Percentiles rank a stretch among this genome's conserved stretches.
phyloP scores from a whole-genome alignment of 2,329 filamentous ascomycete genomes.

The Eutypella sp. region DNA sequence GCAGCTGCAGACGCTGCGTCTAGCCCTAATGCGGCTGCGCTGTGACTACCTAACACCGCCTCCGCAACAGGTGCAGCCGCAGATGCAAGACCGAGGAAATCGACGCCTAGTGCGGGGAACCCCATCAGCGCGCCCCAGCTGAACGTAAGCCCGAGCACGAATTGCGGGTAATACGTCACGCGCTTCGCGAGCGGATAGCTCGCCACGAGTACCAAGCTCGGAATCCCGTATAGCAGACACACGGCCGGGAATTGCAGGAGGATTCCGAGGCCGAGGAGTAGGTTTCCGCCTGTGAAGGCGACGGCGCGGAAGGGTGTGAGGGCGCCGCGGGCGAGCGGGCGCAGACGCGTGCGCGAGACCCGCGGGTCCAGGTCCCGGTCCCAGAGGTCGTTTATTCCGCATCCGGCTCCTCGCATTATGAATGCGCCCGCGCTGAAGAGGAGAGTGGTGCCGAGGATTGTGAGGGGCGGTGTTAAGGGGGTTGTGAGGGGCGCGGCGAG shows the following conservation, averaged over 20 bases:
- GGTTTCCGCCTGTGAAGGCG: conserved; percentile 68
- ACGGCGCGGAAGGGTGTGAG: conserved; percentile 68
- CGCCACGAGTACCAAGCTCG: conserved; percentile 68
- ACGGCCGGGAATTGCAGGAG: conserved; percentile 69
- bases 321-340: conserved; percentile 76
- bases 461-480: conserved; percentile 54
- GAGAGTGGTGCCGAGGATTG: conserved; percentile 58
- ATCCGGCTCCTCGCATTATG: conserved; percentile 83
- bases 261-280: conserved; percentile 67
- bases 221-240: conserved; percentile 74
- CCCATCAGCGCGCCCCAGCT: conserved; percentile 88
- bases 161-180: conserved; percentile 82
- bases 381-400: conserved; percentile 87
- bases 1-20: conserved; percentile 19
- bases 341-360: conserved; percentile 68
- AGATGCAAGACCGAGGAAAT: conserved; percentile 45
- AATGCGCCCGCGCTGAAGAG: conserved; percentile 74
- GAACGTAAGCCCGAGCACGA: conserved; percentile 77
- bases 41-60: background rate
- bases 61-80: background rate
- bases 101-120: conserved; percentile 76
- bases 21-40: background rate
- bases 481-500: conserved; percentile 66
- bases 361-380: conserved; percentile 82
- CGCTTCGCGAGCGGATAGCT: conserved; percentile 80